These are phyloP conservation scores for Sarcodon sp. DNA, from an alignment of 768 basidiomycete genomes.

Conservation along the genomic window DNA sequence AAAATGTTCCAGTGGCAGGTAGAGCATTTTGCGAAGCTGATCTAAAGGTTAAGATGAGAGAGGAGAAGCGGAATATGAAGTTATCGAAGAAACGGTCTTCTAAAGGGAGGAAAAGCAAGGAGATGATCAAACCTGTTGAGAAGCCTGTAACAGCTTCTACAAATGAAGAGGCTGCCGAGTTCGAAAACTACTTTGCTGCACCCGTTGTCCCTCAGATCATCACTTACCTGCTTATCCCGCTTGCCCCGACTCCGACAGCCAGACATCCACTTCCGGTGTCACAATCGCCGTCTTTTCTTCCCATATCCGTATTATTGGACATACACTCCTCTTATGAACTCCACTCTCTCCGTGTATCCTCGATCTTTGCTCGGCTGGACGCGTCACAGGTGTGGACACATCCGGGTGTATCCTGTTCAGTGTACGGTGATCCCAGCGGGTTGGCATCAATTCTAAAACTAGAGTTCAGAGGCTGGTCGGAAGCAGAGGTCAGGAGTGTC, in stretches of 20 bases:
- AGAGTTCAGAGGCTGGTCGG: conserved; percentile 65
- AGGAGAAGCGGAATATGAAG: conserved; percentile 21
- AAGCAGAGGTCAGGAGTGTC: conserved; percentile 46
- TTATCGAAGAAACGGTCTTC: conserved; percentile 8
- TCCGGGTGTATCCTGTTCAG: conserved; percentile 40
- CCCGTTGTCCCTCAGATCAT: conserved; percentile 27
- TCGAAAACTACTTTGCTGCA: conserved; percentile 50
- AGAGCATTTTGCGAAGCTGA: conserved; percentile 69
- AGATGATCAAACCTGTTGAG: conserved; percentile 14
- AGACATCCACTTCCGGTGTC: conserved; percentile 42
- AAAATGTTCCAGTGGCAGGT: conserved; percentile 59
- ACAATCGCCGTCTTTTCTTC: conserved; percentile 27
- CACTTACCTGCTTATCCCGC: conserved; percentile 61
- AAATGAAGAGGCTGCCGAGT: conserved; percentile 14
- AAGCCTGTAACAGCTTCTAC: conserved; percentile 7
- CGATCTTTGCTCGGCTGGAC: conserved; percentile 63
- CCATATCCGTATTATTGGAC: conserved; percentile 34
- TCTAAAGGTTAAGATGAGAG: conserved; percentile 42
- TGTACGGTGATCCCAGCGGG: conserved; percentile 43
- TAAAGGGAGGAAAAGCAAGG: conserved; percentile 12
- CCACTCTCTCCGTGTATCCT: conserved; percentile 53
- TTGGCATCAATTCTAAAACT: conserved; percentile 57
- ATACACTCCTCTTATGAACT: conserved; percentile 39
- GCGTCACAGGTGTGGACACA: conserved; percentile 53
- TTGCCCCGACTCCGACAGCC: conserved; percentile 60